Evolutionary conservation across 768 basidiomycete genomes (phyloP).

Genomic region (Boletus vermiculosoides): DNA sequence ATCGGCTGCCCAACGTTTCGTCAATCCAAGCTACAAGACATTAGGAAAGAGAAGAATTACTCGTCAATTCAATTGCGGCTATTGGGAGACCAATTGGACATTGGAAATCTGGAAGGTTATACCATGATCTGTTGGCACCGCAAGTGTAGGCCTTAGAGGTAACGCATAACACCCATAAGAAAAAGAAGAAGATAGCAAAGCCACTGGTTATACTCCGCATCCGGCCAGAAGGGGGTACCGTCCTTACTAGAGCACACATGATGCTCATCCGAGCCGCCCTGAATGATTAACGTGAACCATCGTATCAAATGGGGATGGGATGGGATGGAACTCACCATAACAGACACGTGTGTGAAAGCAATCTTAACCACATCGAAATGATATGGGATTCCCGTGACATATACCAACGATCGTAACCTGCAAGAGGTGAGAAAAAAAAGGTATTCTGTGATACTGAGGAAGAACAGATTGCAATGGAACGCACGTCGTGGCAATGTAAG

Average conservation of each 20-base stretch:
- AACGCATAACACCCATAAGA: conserved; percentile 9
- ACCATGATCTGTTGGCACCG: conserved; percentile 10
- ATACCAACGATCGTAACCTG: conserved; percentile 4
- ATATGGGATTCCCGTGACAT: background rate
- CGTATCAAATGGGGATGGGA: background rate
- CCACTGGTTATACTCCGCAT: conserved; percentile 1
- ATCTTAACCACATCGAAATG: conserved; percentile 2
- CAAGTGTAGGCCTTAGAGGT: conserved; percentile 13
- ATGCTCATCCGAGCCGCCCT: conserved; percentile 20
- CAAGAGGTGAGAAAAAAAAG: background rate
- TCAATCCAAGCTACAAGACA: background rate
- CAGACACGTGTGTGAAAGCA: conserved; percentile 4
- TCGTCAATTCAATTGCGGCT: conserved; percentile 4
- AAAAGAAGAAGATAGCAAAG: conserved; percentile 4
- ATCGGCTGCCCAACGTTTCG: conserved; percentile 2
- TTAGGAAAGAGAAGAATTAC: background rate
- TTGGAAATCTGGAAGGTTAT: background rate
- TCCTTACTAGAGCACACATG: conserved; percentile 14
- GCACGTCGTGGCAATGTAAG: conserved; percentile 1
- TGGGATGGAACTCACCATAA: conserved; percentile 8
- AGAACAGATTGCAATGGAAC: background rate
- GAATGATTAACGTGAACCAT: background rate
- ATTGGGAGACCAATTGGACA: conserved; percentile 5
- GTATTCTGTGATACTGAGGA: background rate
- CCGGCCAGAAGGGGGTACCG: background rate